Percentiles rank a stretch among this genome's conserved stretches.
These are phyloP conservation scores for Sanghuangporus weigelae DNA, from an alignment of 1,284 basidiomycete genomes.

Conservation along the genomic window DNA sequence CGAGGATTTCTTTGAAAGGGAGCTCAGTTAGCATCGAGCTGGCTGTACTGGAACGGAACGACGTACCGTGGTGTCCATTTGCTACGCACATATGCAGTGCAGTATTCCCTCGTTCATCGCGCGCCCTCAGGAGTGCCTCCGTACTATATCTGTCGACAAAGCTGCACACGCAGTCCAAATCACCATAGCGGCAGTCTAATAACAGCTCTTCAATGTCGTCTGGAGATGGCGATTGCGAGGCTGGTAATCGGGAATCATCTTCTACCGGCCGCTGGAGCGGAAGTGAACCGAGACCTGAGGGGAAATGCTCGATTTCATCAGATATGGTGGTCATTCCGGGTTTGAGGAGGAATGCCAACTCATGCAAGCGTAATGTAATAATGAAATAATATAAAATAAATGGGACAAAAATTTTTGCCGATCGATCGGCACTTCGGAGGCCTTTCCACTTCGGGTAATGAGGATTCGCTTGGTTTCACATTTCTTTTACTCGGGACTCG, in stretches of 20 bases:
- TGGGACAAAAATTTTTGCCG: no score
- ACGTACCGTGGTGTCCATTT: conserved; percentile 81
- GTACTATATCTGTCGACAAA: conserved; percentile 60
- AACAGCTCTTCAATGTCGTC: conserved; percentile 76
- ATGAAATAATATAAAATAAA: neutral
- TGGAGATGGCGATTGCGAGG: neutral
- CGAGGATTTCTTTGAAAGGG: conserved; percentile 54
- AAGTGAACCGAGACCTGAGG: neutral
- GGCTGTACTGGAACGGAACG: conserved; percentile 1
- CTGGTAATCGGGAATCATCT: no score
- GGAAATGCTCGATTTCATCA: neutral
- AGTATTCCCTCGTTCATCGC: conserved; percentile 75
- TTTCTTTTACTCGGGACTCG: no score
- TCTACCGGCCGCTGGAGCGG: neutral
- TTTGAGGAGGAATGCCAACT: neutral
- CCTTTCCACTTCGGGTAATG: no score
- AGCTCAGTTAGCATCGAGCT: neutral
- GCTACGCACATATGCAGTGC: conserved; percentile 80
- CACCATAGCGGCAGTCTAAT: conserved; percentile 82
- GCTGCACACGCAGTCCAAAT: conserved; percentile 66
- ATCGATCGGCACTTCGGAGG: no score
- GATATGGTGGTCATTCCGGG: neutral
- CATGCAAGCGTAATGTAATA: neutral
- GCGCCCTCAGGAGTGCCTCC: conserved; percentile 44
- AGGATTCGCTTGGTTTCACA: no score